Conservation (phyloP, 352 stramenopile genomes). For the Albugo candida region DNA sequence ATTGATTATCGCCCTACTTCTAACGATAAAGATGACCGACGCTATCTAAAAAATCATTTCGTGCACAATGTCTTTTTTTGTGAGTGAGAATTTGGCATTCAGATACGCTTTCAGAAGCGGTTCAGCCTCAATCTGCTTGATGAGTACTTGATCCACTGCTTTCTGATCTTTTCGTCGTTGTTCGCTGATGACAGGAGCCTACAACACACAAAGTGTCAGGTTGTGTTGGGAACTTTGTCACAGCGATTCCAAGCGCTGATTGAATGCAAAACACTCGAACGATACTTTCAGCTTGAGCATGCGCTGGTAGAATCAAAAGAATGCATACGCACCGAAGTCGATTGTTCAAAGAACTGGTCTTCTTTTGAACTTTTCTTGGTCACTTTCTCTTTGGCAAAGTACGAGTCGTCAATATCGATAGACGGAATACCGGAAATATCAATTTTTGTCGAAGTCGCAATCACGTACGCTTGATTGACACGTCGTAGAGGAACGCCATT, state of each 20-base stretch:
- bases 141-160: slow-evolving; percentile 85
- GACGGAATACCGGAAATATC: slow-evolving; percentile 87
- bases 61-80: slow-evolving; percentile 94
- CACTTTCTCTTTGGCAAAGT: slow-evolving; percentile 90
- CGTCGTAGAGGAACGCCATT: slow-evolving; percentile 96
- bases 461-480: slow-evolving; percentile 98
- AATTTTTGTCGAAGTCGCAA: slow-evolving; percentile 95
- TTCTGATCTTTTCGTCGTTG: slow-evolving; percentile 98
- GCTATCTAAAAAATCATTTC: slow-evolving; percentile 95
- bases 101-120: slow-evolving; percentile 97
- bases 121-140: slow-evolving; percentile 73
- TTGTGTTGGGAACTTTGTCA: slow-evolving; percentile 62
- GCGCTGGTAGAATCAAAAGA: slow-evolving; percentile 2
- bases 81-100: slow-evolving; percentile 95
- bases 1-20: too few species aligned
- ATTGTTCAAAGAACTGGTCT: slow-evolving; percentile 95
- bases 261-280: slow-evolving; percentile 7
- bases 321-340: slow-evolving; percentile 36
- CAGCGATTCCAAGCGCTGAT: slow-evolving; percentile 84
- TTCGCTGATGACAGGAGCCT: slow-evolving; percentile 88
- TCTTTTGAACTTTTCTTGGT: slow-evolving; percentile 84
- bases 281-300: slow-evolving; percentile 10
- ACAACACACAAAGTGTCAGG: slow-evolving; percentile 7
- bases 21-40: slow-evolving; percentile 8
- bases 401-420: slow-evolving; percentile 88